Evolutionary conservation across 1,139 yeast species (phyloP).

Genomic region (Debaryomyces psychrophilus): DNA sequence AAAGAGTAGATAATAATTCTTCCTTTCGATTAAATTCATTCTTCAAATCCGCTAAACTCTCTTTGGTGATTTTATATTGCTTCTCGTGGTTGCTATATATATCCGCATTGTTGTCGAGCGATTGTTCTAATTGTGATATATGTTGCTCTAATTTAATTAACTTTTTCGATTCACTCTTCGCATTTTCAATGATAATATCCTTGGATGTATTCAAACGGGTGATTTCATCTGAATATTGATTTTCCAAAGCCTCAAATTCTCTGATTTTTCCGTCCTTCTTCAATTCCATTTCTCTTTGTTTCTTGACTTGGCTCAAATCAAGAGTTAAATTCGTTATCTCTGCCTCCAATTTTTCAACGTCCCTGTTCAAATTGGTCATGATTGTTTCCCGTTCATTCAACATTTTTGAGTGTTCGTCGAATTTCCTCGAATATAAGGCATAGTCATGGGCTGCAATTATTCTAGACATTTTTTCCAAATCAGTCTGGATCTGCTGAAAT

Average conservation of each 20-base stretch:
- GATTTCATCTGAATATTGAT: constrained; percentile 61
- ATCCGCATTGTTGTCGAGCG: constrained; percentile 35
- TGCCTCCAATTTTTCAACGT: constrained; percentile 46
- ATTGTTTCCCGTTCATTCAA: constrained; percentile 40
- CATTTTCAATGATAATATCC: constrained; percentile 58
- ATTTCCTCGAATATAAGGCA: constrained; percentile 43
- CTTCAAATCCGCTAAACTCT: constrained; percentile 47
- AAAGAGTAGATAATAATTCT: constrained; percentile 77
- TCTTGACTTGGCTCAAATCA: constrained; percentile 61
- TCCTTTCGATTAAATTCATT: constrained; percentile 64
- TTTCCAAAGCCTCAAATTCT: constrained; percentile 62
- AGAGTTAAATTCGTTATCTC: constrained; percentile 65
- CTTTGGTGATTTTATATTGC: constrained; percentile 48
- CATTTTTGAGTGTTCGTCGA: constrained; percentile 42
- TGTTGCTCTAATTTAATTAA: constrained; percentile 21
- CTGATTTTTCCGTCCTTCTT: constrained; percentile 65
- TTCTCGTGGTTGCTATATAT: constrained; percentile 31
- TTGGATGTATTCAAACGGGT: constrained; percentile 69
- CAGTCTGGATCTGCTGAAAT: constrained; percentile 81
- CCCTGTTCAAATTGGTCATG: constrained; percentile 38
- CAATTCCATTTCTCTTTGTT: constrained; percentile 60
- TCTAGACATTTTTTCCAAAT: constrained; percentile 73
- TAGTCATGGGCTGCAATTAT: constrained; percentile 82
- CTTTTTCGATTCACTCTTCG: constrained; percentile 48
- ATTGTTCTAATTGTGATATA: constrained; percentile 20